Conservation (phyloP, 495 filamentous ascomycete species). For the Stereocaulon alpinum region DNA sequence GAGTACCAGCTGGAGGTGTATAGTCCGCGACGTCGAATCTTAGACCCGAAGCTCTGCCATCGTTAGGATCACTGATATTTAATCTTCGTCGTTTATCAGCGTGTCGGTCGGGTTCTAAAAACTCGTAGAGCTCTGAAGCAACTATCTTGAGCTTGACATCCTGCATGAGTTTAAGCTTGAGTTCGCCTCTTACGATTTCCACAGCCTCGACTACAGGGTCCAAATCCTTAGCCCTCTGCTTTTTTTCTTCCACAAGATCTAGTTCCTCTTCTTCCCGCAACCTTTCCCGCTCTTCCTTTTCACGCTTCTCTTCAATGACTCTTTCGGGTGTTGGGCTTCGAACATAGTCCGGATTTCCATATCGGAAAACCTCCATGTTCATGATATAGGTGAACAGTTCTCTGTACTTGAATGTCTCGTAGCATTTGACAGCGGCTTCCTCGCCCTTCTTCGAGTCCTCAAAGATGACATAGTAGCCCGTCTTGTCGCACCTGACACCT, state of each 20-base stretch:
- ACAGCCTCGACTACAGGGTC: constrained; percentile 79
- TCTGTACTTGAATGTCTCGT: constrained; percentile 56
- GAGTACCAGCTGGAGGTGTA: constrained; percentile 49
- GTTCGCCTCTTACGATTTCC: constrained; percentile 64
- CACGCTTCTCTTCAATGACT: constrained; percentile 41
- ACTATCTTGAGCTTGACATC: constrained; percentile 79
- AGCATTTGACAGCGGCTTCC: constrained; percentile 69
- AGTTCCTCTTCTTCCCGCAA: constrained; percentile 59
- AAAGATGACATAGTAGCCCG: constrained; percentile 87
- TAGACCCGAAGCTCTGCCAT: constrained; percentile 39
- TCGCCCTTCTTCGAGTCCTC: constrained; percentile 64
- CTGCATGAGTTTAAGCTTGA: constrained; percentile 72
- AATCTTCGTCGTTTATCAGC: constrained; percentile 61
- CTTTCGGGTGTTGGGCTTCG: constrained; percentile 50
- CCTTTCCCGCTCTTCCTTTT: constrained; percentile 43
- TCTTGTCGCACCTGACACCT: constrained; percentile 67
- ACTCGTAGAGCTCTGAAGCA: constrained; percentile 69
- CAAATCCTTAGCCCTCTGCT: constrained; percentile 65
- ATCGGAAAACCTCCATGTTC: constrained; percentile 74
- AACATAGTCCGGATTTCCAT: constrained; percentile 58
- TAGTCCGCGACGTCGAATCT: constrained; percentile 42
- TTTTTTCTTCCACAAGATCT: constrained; percentile 79
- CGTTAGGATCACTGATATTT: constrained; percentile 62
- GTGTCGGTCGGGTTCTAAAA: constrained; percentile 74
- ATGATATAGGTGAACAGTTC: constrained; percentile 85